Percentiles rank a stretch among this genome's conserved stretches.
These are phyloP conservation scores for Alternaria hordeiaustralica DNA, from an alignment of 2,329 filamentous ascomycete genomes.

Conservation along the genomic window DNA sequence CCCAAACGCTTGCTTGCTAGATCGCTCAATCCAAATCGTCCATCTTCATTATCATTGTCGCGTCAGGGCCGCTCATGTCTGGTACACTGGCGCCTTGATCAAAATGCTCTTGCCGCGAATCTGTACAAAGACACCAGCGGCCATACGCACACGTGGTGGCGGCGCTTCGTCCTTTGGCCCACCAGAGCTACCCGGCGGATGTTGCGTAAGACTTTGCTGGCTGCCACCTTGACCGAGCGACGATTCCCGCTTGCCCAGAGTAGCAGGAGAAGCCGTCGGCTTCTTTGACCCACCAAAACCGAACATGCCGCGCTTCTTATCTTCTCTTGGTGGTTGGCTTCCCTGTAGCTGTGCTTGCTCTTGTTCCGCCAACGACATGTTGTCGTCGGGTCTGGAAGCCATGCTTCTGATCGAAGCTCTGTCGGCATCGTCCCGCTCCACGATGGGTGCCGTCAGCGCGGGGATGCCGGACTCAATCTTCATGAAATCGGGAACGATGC, in stretches of 20 bases:
- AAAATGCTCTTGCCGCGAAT: slow-evolving; percentile 57
- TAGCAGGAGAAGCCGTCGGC: slow-evolving; percentile 33
- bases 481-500: slow-evolving; percentile 77
- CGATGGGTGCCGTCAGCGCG: slow-evolving; percentile 52
- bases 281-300: slow-evolving; percentile 52
- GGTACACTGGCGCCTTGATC: slow-evolving; percentile 58
- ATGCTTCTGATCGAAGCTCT: slow-evolving; percentile 46
- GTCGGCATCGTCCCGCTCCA: slow-evolving; percentile 51
- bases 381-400: slow-evolving; percentile 41
- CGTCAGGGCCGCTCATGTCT: slow-evolving; percentile 30
- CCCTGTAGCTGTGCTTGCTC: slow-evolving; percentile 44
- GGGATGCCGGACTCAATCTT: slow-evolving; percentile 73
- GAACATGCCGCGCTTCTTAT: slow-evolving; percentile 53
- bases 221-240: slow-evolving; percentile 47
- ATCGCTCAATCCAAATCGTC: slow-evolving; percentile 23
- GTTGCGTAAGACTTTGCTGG: slow-evolving; percentile 43
- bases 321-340: slow-evolving; percentile 33
- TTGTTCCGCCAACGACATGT: slow-evolving; percentile 36
- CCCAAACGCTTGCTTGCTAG: slow-evolving; percentile 19
- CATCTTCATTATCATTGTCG: background rate
- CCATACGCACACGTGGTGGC: slow-evolving; percentile 55
- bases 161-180: slow-evolving; percentile 49
- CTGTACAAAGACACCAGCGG: slow-evolving; percentile 56
- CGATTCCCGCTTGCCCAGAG: slow-evolving; percentile 50
- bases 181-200: slow-evolving; percentile 50